Percentiles rank a stretch among this genome's conserved stretches.
phyloP scores from a whole-genome alignment of 2,329 filamentous ascomycete genomes.

The Cladorrhinum sp. region DNA sequence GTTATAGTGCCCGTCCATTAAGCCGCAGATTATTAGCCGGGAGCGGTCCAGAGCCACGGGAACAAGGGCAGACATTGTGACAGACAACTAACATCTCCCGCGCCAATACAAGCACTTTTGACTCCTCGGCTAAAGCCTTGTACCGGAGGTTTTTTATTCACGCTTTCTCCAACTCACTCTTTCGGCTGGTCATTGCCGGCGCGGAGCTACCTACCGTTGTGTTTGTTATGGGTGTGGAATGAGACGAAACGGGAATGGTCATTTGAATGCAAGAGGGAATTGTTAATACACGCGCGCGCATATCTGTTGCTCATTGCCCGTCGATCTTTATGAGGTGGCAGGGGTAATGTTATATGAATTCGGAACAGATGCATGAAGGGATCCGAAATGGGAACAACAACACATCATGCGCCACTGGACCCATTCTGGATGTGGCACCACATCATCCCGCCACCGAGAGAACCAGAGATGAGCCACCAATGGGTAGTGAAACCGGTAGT shows the following conservation, averaged over 20 bases:
- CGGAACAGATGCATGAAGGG: background rate
- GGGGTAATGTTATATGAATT: background rate
- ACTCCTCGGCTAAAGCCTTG: slow-evolving; percentile 18
- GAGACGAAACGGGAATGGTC: background rate
- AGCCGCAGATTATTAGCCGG: slow-evolving; percentile 24
- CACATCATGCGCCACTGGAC: background rate
- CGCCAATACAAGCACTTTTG: slow-evolving; percentile 7
- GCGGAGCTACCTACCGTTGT: background rate
- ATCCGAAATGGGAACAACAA: background rate
- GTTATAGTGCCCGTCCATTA: slow-evolving; percentile 20
- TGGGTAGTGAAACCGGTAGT: background rate
- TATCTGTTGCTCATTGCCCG: background rate
- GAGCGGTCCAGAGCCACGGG: slow-evolving; percentile 17
- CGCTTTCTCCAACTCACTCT: background rate
- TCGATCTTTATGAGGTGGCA: background rate
- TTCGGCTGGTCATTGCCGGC: background rate
- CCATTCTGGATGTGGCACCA: background rate
- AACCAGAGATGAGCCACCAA: background rate
- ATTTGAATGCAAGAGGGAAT: background rate
- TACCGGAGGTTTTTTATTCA: background rate
- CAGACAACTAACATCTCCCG: background rate
- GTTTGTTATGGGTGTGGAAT: background rate
- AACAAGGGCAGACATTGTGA: slow-evolving; percentile 1
- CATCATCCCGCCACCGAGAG: background rate
- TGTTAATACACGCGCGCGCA: background rate